Evolutionary conservation across 352 stramenopile genomes (phyloP).

Genomic region (Globisporangium nagaii): DNA sequence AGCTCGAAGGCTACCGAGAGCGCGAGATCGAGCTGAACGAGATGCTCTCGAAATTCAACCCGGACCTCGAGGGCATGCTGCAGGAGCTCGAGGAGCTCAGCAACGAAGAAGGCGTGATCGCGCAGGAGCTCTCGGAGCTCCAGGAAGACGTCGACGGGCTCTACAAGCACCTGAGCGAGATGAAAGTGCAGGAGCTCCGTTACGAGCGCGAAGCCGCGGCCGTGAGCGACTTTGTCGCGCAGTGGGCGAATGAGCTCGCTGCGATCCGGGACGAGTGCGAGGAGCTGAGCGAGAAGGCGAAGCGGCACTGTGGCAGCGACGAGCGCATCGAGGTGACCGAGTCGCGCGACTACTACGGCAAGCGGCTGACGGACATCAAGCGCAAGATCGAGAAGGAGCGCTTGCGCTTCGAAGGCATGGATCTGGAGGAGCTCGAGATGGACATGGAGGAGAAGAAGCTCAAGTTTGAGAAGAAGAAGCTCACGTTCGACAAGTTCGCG

Average conservation of each 20-base stretch:
- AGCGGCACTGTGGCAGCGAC: slow-evolving; percentile 40
- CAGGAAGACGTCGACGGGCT: slow-evolving; percentile 58
- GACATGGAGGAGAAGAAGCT: slow-evolving; percentile 70
- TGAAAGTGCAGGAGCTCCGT: slow-evolving; percentile 66
- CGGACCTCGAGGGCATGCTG: slow-evolving; percentile 54
- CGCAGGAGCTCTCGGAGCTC: slow-evolving; percentile 39
- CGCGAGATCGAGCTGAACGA: slow-evolving; percentile 53
- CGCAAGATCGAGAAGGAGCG: slow-evolving; percentile 72
- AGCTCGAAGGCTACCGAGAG: slow-evolving; percentile 32
- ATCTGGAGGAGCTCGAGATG: slow-evolving; percentile 63
- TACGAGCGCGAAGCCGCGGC: slow-evolving; percentile 40
- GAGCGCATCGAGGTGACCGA: slow-evolving; percentile 60
- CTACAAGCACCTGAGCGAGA: slow-evolving; percentile 72
- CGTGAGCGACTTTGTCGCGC: slow-evolving; percentile 39
- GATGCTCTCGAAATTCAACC: slow-evolving; percentile 55
- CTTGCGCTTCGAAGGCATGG: slow-evolving; percentile 75
- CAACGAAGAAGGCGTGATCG: slow-evolving; percentile 42
- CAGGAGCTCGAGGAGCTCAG: slow-evolving; percentile 54
- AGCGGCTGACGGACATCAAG: slow-evolving; percentile 74
- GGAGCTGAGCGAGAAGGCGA: slow-evolving; percentile 50
- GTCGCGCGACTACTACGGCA: slow-evolving; percentile 74
- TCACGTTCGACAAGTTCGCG: slow-evolving; percentile 51
- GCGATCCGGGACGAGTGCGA: slow-evolving; percentile 53
- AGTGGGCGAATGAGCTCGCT: slow-evolving; percentile 46
- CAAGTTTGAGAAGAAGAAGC: slow-evolving; percentile 67